Evolutionary conservation across 495 filamentous ascomycete genomes (phyloP).

Genomic region (Aspergillus kassunensis): DNA sequence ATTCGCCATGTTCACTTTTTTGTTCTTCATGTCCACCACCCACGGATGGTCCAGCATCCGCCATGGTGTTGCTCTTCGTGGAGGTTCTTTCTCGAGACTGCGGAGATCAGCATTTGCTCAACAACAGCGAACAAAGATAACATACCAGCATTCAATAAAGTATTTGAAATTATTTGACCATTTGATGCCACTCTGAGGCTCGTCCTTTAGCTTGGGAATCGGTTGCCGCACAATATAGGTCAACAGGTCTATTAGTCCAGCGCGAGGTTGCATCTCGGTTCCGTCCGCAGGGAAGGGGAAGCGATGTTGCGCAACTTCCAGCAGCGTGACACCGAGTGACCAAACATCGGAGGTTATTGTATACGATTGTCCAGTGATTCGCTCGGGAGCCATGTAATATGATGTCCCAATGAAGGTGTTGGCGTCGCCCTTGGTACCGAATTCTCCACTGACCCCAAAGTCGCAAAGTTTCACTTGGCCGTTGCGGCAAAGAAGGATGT

Average conservation of each 20-base stretch:
- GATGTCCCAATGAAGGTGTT: constrained; percentile 99
- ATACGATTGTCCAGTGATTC: constrained; percentile 94
- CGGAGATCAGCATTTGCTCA: constrained; percentile 29
- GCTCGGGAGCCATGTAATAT: constrained; percentile 98
- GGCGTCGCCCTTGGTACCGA: constrained; percentile 96
- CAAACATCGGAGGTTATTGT: constrained; percentile 98
- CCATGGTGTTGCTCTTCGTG: constrained; percentile 87
- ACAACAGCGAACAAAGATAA: constrained; percentile 18
- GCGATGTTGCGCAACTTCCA: constrained; percentile 95
- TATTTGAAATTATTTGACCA: constrained; percentile 98
- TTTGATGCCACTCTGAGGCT: constrained; percentile 71
- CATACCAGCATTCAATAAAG: constrained; percentile 98
- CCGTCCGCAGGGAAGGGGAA: constrained; percentile 98
- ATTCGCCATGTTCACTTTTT: constrained; percentile 93
- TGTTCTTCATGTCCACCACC: constrained; percentile 92
- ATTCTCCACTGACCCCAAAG: constrained; percentile 95
- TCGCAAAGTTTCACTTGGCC: constrained; percentile 97
- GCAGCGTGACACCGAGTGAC: constrained; percentile 91
- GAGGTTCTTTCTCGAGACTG: constrained; percentile 73
- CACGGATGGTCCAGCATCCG: constrained; percentile 99
- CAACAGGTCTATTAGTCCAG: constrained; percentile 87
- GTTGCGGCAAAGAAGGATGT: constrained; percentile 88
- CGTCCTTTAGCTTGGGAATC: constrained; percentile 94
- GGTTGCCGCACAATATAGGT: constrained; percentile 97
- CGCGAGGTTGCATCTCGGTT: constrained; percentile 82